Base-by-base conservation (phyloP, 2,329 filamentous ascomycete species). In the Macrophomina pseudophaseolina region DNA sequence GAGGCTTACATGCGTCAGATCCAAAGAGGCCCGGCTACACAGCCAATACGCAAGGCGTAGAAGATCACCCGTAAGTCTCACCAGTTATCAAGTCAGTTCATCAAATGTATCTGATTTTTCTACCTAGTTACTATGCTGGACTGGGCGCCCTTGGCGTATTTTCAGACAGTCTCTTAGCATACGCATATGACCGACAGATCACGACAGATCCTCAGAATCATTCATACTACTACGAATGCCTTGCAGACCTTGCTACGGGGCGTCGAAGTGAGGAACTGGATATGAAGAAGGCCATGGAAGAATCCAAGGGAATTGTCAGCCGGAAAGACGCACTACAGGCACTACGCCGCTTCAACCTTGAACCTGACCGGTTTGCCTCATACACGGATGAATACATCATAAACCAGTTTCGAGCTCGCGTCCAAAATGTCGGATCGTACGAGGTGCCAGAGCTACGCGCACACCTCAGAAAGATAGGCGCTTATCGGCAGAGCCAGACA, bases 111-210 rank as follows among this genome's bases (percentile, higher is more conserved):
- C 35, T 44, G 14, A 48, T 33, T 30, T 16, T 32, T 16, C 6
- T 12, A 23, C 33, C 23, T 23, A 80, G 80, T 68, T 81, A 84
- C 70, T 90, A 89, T 73, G 86, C 87, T 59, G 86, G 87, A 69
- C 79, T 92, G 28, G 90, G 90, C 28, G 83, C 84, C 14, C 75
- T 88, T 8, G 83, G 85, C 46, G 85, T 90, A 72, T 90, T 91
- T 75, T 83, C 86, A 5, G 87, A 91, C 71, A 72, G 79, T 1
- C 77, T 89, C n/a, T 78, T 92, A 18, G 78, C 83, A 33, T 90
- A 88, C 74, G 86, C 88, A 4, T 91, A 87, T 72, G 81, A 86
- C 30, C 82, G 85, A 40, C 90, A 92, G 76, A 79, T 83, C 30
- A 74, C 79, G 8, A 84, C 82, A 60, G 87, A 91, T 73, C 82